Conservation (phyloP, 768 basidiomycete species). For the Scleroderma bovista region DNA sequence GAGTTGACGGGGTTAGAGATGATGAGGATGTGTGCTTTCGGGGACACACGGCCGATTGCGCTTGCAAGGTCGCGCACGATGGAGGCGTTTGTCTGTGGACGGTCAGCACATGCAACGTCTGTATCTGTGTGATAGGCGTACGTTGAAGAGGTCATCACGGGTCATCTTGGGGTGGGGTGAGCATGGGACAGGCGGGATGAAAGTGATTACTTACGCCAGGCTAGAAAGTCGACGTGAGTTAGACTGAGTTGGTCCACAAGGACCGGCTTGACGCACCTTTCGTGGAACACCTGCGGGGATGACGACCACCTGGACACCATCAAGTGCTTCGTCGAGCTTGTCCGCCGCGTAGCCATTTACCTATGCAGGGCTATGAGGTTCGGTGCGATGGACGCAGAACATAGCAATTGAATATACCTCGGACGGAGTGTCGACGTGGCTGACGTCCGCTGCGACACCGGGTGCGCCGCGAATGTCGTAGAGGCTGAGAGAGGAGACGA, state of each 20-base stretch:
- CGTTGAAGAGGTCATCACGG: slow-evolving; percentile 95
- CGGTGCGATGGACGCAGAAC: not conserved
- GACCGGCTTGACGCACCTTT: slow-evolving; percentile 55
- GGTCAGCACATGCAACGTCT: too few relatives aligned
- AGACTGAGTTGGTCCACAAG: not conserved
- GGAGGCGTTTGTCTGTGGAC: slow-evolving; percentile 98
- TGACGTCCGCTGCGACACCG: slow-evolving; percentile 96
- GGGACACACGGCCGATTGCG: slow-evolving; percentile 79
- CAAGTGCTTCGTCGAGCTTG: slow-evolving; percentile 84
- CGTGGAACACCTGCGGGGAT: slow-evolving; percentile 99
- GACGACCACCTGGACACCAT: slow-evolving; percentile 87
- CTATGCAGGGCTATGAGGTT: slow-evolving; percentile 31
- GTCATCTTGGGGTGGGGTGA: slow-evolving; percentile 66
- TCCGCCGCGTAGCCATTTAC: slow-evolving; percentile 79
- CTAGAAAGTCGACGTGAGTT: slow-evolving; percentile 40
- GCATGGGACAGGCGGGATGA: slow-evolving; percentile 8
- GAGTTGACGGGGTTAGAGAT: slow-evolving; percentile 99
- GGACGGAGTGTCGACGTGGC: slow-evolving; percentile 85
- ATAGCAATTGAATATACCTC: slow-evolving; percentile 65
- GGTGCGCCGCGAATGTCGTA: slow-evolving; percentile 96
- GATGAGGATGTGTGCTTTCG: slow-evolving; percentile 89
- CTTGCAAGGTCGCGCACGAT: slow-evolving; percentile 95
- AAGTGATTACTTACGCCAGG: slow-evolving; percentile 64
- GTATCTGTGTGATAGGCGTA: slow-evolving; percentile 24
- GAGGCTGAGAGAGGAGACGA: slow-evolving; percentile 74